A percentile compares a stretch with the other conserved stretches of the same genome.
phyloP scores from a whole-genome alignment of 768 basidiomycete species.

The Pleurotus platypus region DNA sequence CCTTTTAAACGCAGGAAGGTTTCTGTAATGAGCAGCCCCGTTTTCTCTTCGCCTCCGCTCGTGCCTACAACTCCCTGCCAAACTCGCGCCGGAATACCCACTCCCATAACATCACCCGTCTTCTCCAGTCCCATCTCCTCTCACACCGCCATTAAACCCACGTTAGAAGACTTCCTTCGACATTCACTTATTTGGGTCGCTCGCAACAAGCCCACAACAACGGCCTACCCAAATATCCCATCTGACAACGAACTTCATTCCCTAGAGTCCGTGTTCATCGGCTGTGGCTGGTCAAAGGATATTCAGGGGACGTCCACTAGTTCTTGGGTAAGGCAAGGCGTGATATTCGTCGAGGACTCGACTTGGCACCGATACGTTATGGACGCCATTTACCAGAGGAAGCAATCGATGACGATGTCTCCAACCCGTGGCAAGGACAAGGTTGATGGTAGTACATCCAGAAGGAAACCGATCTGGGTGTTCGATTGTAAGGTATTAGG shows the following conservation, averaged over 20 bases:
- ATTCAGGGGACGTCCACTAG: background rate
- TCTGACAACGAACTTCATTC: slow-evolving; percentile 32
- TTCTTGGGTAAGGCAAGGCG: slow-evolving; percentile 22
- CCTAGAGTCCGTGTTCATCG: slow-evolving; percentile 41
- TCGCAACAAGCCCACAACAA: slow-evolving; percentile 6
- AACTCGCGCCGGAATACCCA: background rate
- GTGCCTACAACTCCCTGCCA: background rate
- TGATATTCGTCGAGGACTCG: slow-evolving; percentile 34
- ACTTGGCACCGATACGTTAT: slow-evolving; percentile 12
- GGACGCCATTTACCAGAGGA: slow-evolving; percentile 10
- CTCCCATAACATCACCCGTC: background rate
- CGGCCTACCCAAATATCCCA: slow-evolving; percentile 17
- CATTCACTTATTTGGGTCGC: slow-evolving; percentile 3
- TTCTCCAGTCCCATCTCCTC: background rate
- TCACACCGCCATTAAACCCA: background rate
- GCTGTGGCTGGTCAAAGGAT: slow-evolving; percentile 38
- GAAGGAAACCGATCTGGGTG: slow-evolving; percentile 10
- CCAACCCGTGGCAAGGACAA: background rate
- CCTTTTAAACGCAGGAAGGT: background rate
- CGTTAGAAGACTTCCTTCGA: background rate
- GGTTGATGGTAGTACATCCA: background rate
- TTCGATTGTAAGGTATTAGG: slow-evolving; percentile 8
- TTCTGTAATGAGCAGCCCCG: background rate
- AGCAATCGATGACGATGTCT: background rate
- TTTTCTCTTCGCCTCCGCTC: background rate